Base-by-base conservation (phyloP, 495 filamentous ascomycete species). In the Lepidopterella palustris region DNA sequence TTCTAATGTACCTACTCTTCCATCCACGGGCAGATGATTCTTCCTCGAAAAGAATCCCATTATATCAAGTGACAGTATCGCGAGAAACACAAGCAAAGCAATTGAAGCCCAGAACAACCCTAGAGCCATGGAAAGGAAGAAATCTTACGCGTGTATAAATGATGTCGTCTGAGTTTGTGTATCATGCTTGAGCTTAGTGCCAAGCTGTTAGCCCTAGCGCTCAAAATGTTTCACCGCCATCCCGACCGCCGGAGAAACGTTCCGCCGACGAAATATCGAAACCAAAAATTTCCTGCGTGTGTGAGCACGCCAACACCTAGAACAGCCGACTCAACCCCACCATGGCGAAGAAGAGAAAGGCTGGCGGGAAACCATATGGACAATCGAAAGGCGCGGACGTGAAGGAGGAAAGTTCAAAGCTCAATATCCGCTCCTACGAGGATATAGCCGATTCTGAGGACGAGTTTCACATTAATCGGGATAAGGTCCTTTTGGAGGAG, bases 381-480 rank as follows among this genome's bases (percentile, higher is more conserved):
- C 58, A 63, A 32, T 49, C 59, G 47, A 71, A 74, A n/a, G 60
- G 80, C 8, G 61, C 76, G 26, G 75, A 76, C 13, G 79, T 82
- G 45, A 79, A 49, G 15, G 42, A 51, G 15, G 77, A 58, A 80
- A 81, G 61, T 71, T 86, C 47, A 76, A 74, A 51, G 54, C 49
- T 71, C 5, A 70, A 82, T 21, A 79, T 89, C 64, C 78, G 77
- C 53, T 81, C 84, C n/a, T 92, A 86, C 75, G 82, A 88, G 70
- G 86, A 92, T 68, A 86, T 96, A 63, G 90, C 92, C 66, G 85
- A 95, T 68, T 92, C 90, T 1, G 89, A 95, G 67, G 93, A 98
- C 74, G 90, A 93, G 60, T 95, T 96, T 73, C 86, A 88, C 65
- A 74, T 88, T 39, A 83, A 88, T 57, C 82, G 88, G 28, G 92